Evolutionary conservation across 306 rosid species (phyloP), one percentile per base, ranked within the genome.

Genomic region (Comarum palustre): DNA sequence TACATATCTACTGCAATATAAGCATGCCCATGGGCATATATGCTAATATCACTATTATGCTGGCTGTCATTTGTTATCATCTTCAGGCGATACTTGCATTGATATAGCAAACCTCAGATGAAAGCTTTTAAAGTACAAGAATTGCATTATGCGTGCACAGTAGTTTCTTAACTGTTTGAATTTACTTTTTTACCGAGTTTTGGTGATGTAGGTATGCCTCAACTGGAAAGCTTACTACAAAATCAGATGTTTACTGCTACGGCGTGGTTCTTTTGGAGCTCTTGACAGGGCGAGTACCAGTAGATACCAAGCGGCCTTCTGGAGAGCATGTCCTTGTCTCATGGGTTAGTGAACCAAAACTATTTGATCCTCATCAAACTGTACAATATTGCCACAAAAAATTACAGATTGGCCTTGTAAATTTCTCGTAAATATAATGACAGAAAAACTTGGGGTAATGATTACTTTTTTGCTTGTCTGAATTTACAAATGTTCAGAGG

Each of bases 301-400:
- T 95, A 22, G 97, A 95, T 72, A 86, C 85, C 64, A 90, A 88
- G 72, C 78, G 97, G 17, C 87, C 96, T 24, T 82, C 87, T 2
- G 97, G 97, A 72, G 96, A 91, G 78, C 97, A 95, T 60, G 93
- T 92, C 63, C 99, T 95, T 45, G 99, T 95, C 74, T 84, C 96
- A 38, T 95, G 97, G 97, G 97, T 94, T 52, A 81, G 95, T 86
- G 38, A 72, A 66, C 59, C 4, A 76, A 41, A 11, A 27, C 24
- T 11, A 25, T 20, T 22, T 38, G 24, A 32, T 25, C 54, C 9
- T 43, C 52, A 66, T 43, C 22, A 66, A 41, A 66, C 22, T 16
- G 4, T 20, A 38, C 9, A 65, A 10, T 65, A 41, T 20, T 5
- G 15, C 69, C 27, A 38, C 10, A 47, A 47, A 68, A 47, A 11